Evolutionary conservation across 2,329 filamentous ascomycete genomes (phyloP).

Genomic region (Arthroderma sp.): DNA sequence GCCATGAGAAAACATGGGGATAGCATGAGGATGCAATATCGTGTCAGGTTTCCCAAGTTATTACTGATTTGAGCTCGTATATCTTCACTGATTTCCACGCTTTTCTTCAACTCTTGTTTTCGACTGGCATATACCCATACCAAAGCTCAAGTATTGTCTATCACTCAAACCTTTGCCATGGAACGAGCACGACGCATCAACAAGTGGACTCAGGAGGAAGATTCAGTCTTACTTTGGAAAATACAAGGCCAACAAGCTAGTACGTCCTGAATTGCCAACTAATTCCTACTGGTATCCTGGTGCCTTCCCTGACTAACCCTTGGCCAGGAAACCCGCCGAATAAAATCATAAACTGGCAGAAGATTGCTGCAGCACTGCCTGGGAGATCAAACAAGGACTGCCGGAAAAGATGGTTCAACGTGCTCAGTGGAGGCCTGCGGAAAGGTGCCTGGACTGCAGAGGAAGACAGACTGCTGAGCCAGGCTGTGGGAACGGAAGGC

Average conservation of each 20-base stretch:
- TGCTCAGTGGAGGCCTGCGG: not conserved
- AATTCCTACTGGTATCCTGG: not conserved
- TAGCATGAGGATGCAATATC: not conserved
- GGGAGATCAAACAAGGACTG: conserved; percentile 1
- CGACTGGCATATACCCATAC: not conserved
- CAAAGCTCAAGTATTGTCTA: not conserved
- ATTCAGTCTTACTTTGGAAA: not conserved
- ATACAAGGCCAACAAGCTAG: not conserved
- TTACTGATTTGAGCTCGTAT: not conserved
- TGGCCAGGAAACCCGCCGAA: not conserved
- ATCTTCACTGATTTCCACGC: not conserved
- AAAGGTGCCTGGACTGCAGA: not conserved
- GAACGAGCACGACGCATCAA: not conserved
- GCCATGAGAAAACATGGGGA: not conserved
- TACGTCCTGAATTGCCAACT: too few relatives aligned
- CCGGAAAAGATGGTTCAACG: not conserved
- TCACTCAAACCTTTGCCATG: not conserved
- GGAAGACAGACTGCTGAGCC: not conserved
- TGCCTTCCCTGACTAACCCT: not conserved
- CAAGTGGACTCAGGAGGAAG: conserved; percentile 3
- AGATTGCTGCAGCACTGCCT: not conserved
- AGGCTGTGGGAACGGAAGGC: not conserved
- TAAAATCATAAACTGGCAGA: not conserved
- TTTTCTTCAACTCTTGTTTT: not conserved
- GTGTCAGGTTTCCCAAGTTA: not conserved